Evolutionary conservation across 805 yeast species (phyloP).

Genomic region (Nakazawaea populi): DNA sequence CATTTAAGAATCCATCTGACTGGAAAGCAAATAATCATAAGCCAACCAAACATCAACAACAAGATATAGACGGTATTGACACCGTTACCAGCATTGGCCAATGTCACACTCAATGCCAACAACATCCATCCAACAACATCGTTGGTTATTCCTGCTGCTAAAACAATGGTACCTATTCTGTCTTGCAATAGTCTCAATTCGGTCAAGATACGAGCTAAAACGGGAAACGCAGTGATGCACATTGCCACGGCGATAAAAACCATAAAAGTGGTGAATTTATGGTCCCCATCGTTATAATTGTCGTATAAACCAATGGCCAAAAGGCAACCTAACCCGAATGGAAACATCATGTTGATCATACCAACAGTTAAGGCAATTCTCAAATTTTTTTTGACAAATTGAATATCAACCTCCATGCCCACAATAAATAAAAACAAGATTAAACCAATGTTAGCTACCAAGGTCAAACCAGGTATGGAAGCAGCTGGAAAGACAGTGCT

Average conservation of each 20-base stretch:
- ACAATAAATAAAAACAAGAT: conserved; percentile 69
- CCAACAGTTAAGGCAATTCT: conserved; percentile 66
- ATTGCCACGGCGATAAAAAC: conserved; percentile 79
- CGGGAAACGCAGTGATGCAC: conserved; percentile 85
- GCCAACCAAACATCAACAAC: conserved; percentile 65
- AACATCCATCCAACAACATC: conserved; percentile 80
- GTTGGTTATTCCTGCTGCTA: conserved; percentile 79
- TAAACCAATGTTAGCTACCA: conserved; percentile 71
- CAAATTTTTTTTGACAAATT: conserved; percentile 54
- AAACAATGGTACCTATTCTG: conserved; percentile 65
- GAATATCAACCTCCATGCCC: conserved; percentile 73
- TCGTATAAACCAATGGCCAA: conserved; percentile 64
- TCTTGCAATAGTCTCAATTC: conserved; percentile 67
- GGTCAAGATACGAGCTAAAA: conserved; percentile 69
- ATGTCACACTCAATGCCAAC: conserved; percentile 67
- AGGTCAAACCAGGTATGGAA: conserved; percentile 57
- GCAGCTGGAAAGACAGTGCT: conserved; percentile 55
- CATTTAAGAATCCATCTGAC: conserved; percentile 42
- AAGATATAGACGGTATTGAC: conserved; percentile 66
- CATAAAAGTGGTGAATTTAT: conserved; percentile 68
- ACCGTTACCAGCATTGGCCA: conserved; percentile 68
- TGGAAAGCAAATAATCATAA: conserved; percentile 52
- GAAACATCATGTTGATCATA: conserved; percentile 64
- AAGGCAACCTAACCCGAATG: conserved; percentile 75
- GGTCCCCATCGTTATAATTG: conserved; percentile 34